A percentile compares a stretch with the other conserved stretches of the same genome.
These are phyloP conservation scores for Colletotrichum sublineola DNA, from an alignment of 2,329 filamentous ascomycete genomes.

Conservation along the genomic window DNA sequence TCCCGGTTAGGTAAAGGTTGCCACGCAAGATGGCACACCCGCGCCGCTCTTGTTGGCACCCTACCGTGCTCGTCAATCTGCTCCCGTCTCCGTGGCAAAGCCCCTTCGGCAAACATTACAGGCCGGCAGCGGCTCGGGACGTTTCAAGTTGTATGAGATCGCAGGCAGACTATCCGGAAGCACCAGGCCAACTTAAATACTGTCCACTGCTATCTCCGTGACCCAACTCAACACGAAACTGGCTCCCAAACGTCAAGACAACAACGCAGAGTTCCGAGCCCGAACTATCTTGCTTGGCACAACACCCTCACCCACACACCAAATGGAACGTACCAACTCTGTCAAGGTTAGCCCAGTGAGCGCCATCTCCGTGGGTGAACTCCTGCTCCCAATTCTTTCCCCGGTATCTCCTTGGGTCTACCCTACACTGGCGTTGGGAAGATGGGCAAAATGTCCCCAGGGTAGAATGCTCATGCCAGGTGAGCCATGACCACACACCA, in stretches of 20 bases:
- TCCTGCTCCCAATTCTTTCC: background rate
- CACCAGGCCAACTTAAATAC: background rate
- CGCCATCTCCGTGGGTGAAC: constrained; percentile 17
- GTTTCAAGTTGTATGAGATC: background rate
- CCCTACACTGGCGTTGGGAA: background rate
- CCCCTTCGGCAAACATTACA: background rate
- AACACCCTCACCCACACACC: constrained; percentile 10
- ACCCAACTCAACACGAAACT: constrained; percentile 21
- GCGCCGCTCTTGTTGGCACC: constrained; percentile 16
- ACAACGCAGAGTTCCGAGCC: constrained; percentile 24
- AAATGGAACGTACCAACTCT: constrained; percentile 7
- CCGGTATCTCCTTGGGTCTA: background rate
- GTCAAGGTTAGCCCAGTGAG: constrained; percentile 18
- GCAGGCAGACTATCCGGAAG: background rate
- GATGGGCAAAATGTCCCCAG: constrained; percentile 7
- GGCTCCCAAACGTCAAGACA: constrained; percentile 15
- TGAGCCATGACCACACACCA: constrained; percentile 3
- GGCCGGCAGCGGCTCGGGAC: background rate
- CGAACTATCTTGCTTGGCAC: constrained; percentile 32
- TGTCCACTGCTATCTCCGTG: background rate
- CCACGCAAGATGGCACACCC: background rate
- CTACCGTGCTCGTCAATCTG: constrained; percentile 4
- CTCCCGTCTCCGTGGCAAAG: background rate
- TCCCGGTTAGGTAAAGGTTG: background rate
- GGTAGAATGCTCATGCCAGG: constrained; percentile 26